phyloP scores from a whole-genome alignment of 106 monocot species.

The Allium cepa region DNA sequence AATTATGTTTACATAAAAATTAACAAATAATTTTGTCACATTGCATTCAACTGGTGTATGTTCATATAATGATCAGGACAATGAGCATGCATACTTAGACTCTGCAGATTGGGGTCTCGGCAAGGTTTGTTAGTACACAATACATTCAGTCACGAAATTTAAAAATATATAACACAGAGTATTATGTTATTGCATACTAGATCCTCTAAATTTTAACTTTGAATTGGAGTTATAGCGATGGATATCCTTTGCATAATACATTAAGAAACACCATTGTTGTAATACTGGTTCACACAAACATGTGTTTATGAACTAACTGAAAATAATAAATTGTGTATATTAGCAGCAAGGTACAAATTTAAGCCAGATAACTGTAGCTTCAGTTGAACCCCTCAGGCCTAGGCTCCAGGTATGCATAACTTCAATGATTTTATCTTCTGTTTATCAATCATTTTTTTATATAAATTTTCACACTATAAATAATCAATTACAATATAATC shows the following conservation, averaged over 20 bases:
- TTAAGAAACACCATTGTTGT: neutral
- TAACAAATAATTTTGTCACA: no score
- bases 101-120: slow-evolving; percentile 27
- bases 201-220: no score
- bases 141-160: neutral
- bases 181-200: no score
- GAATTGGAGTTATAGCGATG: no score
- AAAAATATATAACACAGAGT: neutral
- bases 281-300: neutral
- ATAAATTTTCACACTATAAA: no score
- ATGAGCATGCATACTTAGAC: slow-evolving; percentile 22
- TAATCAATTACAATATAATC: no score
- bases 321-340: neutral
- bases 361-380: slow-evolving; percentile 24
- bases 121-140: slow-evolving; percentile 4
- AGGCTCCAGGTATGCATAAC: slow-evolving; percentile 59
- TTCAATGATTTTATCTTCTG: neutral
- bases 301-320: neutral
- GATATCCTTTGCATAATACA: no score
- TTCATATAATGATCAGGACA: slow-evolving; percentile 13
- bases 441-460: no score
- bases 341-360: slow-evolving; percentile 46
- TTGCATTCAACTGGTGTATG: no score
- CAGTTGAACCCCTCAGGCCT: slow-evolving; percentile 63
- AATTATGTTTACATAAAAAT: no score